phyloP scores from a whole-genome alignment of 2,329 filamentous ascomycete species.

The Aspergillus ibericus region DNA sequence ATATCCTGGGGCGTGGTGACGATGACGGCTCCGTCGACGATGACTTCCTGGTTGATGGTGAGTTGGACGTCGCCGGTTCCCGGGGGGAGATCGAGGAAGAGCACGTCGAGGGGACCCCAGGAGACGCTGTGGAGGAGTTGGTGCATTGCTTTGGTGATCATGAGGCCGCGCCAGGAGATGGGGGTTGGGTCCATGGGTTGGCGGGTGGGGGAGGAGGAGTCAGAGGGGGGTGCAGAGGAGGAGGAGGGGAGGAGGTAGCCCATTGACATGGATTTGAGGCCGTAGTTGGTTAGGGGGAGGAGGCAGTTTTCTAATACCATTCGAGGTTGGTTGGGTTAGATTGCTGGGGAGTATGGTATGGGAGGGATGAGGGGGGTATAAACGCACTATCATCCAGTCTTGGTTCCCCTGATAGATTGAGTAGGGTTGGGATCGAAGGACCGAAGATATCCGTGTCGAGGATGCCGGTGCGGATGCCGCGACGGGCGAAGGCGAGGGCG shows the following conservation, averaged over 20 bases:
- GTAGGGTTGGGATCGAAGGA: constrained; percentile 86
- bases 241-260: constrained; percentile 48
- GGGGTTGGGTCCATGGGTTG: constrained; percentile 59
- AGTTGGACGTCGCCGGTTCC: constrained; percentile 95
- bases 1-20: constrained; percentile 93
- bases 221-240: not conserved
- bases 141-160: constrained; percentile 97
- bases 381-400: constrained; percentile 68
- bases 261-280: constrained; percentile 98
- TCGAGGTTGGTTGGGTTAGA: too few relatives aligned
- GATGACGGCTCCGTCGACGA: constrained; percentile 80
- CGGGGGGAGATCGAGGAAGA: constrained; percentile 88
- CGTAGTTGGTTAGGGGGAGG: constrained; percentile 87
- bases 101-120: constrained; percentile 84
- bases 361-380: not conserved
- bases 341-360: not conserved
- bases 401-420: constrained; percentile 78
- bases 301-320: constrained; percentile 54
- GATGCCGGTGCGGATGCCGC: constrained; percentile 79
- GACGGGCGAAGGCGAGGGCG: constrained; percentile 78
- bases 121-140: constrained; percentile 94
- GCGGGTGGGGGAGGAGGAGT: too few relatives aligned
- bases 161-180: constrained; percentile 91
- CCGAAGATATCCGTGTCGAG: constrained; percentile 97
- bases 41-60: constrained; percentile 92